Conservation (phyloP, 345 rosid species). For the Eucalyptus decipiens region DNA sequence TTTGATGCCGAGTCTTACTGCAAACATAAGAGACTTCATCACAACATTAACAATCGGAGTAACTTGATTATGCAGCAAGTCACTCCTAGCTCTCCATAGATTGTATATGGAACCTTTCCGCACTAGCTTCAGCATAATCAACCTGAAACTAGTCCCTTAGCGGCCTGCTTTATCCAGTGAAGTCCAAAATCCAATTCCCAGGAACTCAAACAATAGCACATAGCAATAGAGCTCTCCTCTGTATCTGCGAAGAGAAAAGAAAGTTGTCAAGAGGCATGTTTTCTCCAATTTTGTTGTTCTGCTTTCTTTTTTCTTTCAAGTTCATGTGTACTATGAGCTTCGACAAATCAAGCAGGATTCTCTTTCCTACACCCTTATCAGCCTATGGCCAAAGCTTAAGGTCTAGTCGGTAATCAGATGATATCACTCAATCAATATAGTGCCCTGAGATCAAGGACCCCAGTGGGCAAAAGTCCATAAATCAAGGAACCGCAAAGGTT, state of each 20-base stretch:
- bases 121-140: not conserved
- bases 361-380: not conserved
- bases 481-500: not conserved
- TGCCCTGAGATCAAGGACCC: not conserved
- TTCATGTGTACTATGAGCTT: not conserved
- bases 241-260: too few species aligned
- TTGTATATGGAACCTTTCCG: not conserved
- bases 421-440: not conserved
- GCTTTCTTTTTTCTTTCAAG: too few species aligned
- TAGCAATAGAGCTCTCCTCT: not conserved
- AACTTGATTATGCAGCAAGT: not conserved
- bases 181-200: not conserved
- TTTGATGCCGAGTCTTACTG: too few species aligned
- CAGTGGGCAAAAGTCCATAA: not conserved
- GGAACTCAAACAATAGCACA: not conserved
- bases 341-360: not conserved
- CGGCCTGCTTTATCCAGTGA: not conserved
- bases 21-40: too few species aligned
- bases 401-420: not conserved
- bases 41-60: too few species aligned
- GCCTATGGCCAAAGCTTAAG: not conserved
- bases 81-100: not conserved
- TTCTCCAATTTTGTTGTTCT: too few species aligned
- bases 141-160: not conserved
- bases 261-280: too few species aligned